Conservation (phyloP, 2,329 filamentous ascomycete species). For the Coniosporium tulheliwenetii region DNA sequence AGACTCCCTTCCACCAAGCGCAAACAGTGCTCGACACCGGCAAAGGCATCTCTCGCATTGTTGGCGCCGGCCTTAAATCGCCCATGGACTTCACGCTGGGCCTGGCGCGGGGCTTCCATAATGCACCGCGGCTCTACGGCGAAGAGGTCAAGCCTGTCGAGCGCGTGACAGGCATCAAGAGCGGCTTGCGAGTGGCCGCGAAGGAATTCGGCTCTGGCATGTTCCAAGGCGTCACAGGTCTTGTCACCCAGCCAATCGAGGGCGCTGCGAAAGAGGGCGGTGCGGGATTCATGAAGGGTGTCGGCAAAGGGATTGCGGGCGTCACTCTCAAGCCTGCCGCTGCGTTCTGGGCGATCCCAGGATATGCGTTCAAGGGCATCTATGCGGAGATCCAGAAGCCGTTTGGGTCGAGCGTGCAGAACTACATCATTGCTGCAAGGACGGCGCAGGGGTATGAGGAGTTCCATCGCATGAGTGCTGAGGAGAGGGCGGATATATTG, state of each 20-base stretch:
- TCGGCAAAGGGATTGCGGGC: slow-evolving; percentile 66
- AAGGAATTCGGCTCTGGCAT: slow-evolving; percentile 57
- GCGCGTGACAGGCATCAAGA: slow-evolving; percentile 62
- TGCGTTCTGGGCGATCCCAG: slow-evolving; percentile 39
- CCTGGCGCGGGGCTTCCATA: slow-evolving; percentile 74
- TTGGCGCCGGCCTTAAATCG: slow-evolving; percentile 13
- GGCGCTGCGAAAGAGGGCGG: slow-evolving; percentile 47
- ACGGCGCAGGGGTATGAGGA: slow-evolving; percentile 63
- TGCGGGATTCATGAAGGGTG: slow-evolving; percentile 56
- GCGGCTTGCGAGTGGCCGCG: slow-evolving; percentile 61
- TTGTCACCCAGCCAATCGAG: slow-evolving; percentile 56
- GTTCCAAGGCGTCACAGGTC: slow-evolving; percentile 60
- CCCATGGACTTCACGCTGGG: slow-evolving; percentile 77
- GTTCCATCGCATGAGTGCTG: slow-evolving; percentile 33
- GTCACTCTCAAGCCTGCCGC: slow-evolving; percentile 60
- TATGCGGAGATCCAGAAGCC: slow-evolving; percentile 56
- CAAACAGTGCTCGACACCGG: slow-evolving; percentile 5
- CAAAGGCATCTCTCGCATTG: slow-evolving; percentile 19
- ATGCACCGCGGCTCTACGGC: slow-evolving; percentile 71
- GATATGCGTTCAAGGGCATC: slow-evolving; percentile 31
- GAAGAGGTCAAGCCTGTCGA: slow-evolving; percentile 66
- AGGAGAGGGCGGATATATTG: slow-evolving; percentile 50
- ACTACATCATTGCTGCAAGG: slow-evolving; percentile 65
- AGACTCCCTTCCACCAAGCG: background rate
- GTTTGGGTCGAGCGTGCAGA: slow-evolving; percentile 55